Percentiles rank a stretch among this genome's conserved stretches.
phyloP scores from a whole-genome alignment of 2,329 filamentous ascomycete species.

The Triangularia setosa region DNA sequence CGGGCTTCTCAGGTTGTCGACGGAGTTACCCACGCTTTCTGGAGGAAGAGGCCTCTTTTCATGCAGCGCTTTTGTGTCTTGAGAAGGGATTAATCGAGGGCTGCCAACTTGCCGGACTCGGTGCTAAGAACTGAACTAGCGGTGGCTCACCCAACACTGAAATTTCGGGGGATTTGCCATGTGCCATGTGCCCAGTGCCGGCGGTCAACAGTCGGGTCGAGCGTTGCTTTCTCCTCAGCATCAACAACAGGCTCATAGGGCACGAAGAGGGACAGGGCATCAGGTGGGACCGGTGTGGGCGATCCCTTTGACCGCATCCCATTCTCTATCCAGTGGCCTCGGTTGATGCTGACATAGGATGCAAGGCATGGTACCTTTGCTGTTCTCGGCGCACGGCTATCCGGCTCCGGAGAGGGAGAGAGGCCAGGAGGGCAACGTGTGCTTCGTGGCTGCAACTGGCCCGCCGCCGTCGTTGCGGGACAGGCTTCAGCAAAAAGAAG shows the following conservation, averaged over 20 bases:
- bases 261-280: background rate
- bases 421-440: background rate
- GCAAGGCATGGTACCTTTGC: background rate
- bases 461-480: constrained; percentile 1
- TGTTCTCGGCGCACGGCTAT: constrained; percentile 1
- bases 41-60: background rate
- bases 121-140: background rate
- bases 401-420: constrained; percentile 11
- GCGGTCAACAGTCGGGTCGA: constrained; percentile 1
- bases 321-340: background rate
- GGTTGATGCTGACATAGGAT: too few relatives aligned
- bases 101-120: background rate
- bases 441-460: constrained; percentile 9
- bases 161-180: background rate
- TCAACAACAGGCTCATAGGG: background rate
- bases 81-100: background rate
- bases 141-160: background rate
- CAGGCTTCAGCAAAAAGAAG: background rate
- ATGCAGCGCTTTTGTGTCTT: background rate
- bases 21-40: background rate
- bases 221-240: background rate
- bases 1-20: background rate
- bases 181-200: background rate
- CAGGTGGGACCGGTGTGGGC: background rate
- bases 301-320: constrained; percentile 1